Percentiles rank a stretch among this genome's conserved stretches.
These are phyloP conservation scores for Lasiodiplodia theobromae DNA, from an alignment of 2,329 filamentous ascomycete species.

Conservation along the genomic window DNA sequence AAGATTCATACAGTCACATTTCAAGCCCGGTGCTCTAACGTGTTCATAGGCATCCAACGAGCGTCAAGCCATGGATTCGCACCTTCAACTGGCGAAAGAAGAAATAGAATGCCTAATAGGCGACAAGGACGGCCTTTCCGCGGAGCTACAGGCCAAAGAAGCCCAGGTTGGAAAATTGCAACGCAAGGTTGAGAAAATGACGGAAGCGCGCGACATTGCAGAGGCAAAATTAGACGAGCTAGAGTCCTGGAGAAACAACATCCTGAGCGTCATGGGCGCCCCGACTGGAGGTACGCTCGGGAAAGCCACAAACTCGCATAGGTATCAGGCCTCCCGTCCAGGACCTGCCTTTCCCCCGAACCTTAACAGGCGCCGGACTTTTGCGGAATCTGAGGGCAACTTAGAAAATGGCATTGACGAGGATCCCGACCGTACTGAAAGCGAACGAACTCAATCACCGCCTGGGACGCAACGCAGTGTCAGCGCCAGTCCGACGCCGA, in stretches of 20 bases:
- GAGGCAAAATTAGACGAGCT: conserved; percentile 33
- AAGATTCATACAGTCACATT: background rate
- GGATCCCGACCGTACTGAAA: conserved; percentile 2
- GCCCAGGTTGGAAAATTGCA: background rate
- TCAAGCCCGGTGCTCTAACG: background rate
- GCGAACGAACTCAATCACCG: conserved; percentile 5
- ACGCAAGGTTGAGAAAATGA: conserved; percentile 33
- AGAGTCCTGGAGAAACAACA: conserved; percentile 35
- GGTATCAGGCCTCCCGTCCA: background rate
- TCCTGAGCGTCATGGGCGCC: conserved; percentile 38
- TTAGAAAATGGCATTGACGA: background rate
- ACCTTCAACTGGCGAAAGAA: conserved; percentile 31
- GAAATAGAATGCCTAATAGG: conserved; percentile 33
- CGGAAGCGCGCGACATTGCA: conserved; percentile 35
- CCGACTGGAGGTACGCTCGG: background rate
- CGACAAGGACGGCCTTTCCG: conserved; percentile 29
- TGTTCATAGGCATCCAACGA: conserved; percentile 1
- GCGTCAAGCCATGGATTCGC: background rate
- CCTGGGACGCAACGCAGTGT: background rate
- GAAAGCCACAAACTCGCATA: background rate
- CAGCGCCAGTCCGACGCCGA: conserved; percentile 44
- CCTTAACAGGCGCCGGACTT: conserved; percentile 5
- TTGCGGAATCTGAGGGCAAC: background rate
- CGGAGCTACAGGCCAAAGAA: conserved; percentile 4
- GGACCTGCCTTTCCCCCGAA: background rate